phyloP scores from a whole-genome alignment of 768 basidiomycete species.

The Russula emetica region DNA sequence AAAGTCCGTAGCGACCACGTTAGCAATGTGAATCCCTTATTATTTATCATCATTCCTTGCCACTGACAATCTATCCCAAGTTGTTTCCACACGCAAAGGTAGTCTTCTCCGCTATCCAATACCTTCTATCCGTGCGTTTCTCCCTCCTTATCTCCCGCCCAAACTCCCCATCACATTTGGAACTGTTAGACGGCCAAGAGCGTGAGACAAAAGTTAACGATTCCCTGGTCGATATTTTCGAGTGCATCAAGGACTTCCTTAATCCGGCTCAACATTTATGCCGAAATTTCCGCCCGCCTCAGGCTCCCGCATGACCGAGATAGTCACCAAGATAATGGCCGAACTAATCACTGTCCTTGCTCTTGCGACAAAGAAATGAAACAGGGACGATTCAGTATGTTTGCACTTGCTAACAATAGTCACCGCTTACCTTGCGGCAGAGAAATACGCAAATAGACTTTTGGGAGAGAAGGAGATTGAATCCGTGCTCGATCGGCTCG shows the following conservation, averaged over 20 bases:
- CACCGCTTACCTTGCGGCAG: background rate
- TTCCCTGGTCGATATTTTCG: background rate
- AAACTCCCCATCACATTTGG: background rate
- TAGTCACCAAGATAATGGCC: background rate
- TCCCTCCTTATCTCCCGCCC: background rate
- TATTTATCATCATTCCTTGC: background rate
- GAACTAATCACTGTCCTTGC: background rate
- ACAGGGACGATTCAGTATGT: background rate
- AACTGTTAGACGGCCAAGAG: background rate
- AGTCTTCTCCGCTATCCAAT: background rate
- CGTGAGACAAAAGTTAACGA: background rate
- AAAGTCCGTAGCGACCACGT: background rate
- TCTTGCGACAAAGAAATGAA: background rate
- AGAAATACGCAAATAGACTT: background rate
- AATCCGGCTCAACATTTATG: background rate
- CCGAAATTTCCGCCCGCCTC: background rate
- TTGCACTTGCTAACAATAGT: background rate
- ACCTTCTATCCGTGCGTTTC: background rate
- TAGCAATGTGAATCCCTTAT: background rate
- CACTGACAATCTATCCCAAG: background rate
- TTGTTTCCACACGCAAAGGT: background rate
- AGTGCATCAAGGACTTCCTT: background rate
- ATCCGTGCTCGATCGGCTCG: background rate
- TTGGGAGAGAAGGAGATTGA: background rate
- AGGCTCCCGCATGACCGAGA: background rate